Evolutionary conservation across 257 asterid genomes (phyloP), one percentile per base, ranked within the genome.

Genomic region (Ligustrum vulgare): DNA sequence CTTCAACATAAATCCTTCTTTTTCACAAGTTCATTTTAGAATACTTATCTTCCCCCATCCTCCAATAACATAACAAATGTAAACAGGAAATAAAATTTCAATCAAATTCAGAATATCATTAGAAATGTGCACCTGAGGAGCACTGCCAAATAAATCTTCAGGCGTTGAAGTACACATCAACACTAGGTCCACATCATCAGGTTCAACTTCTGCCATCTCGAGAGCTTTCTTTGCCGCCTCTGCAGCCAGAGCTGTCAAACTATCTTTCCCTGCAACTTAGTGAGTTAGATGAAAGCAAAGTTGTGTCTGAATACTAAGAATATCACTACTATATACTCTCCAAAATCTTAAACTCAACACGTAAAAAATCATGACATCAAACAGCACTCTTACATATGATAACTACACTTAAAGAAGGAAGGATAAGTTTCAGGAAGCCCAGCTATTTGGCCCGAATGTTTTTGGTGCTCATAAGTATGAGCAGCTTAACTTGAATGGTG

Each of bases 161-260:
- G 97, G 98, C 47, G 98, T 93, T 45, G 98, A 93, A 75, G 96
- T 90, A 72, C 97, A 91, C 83, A 93, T 51, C 73, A 93, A 79
- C 58, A 93, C 82, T 56, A 91, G 96, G 81, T 93, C 96, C 43
- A 93, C 92, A 7, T 91, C 96, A 66, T 79, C 77, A 60, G 97
- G 91, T 37, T 87, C 93, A 63, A 93, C 96, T 80, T 86, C 78
- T 9, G 98, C 98, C 98, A 93, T 93, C 80, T 90, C 78, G 69
- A 93, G 97, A 86, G 98, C 98, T 85, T 89, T 90, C 81, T 75
- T 81, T 67, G 96, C 89, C 16, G 97, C 97, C 82, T 91, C 96
- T 64, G 81, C 83, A 73, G 93, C 93, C 49, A 93, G 86, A 69
- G 63, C 84, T 4, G 86, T 89, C 81, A 93, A 83, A 74, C 84